Conservation (phyloP, 2,329 filamentous ascomycete species). For the Exserohilum turcica region DNA sequence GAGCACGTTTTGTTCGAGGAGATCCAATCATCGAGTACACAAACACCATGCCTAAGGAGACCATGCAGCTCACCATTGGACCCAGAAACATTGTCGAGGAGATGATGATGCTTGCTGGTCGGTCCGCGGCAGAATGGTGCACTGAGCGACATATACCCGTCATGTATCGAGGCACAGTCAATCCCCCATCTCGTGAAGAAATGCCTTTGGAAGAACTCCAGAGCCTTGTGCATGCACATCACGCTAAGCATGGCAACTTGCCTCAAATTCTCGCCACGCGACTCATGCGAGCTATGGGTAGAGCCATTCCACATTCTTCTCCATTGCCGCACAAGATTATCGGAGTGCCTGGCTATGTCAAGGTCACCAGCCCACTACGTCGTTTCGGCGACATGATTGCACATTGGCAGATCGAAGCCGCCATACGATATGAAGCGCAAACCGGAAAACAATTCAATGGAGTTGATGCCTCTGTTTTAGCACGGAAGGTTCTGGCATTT, state of each 20-base stretch:
- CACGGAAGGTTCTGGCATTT: conserved; percentile 59
- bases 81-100: conserved; percentile 43
- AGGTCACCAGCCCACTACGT: conserved; percentile 65
- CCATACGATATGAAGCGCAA: conserved; percentile 60
- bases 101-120: conserved; percentile 62
- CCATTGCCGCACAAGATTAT: conserved; percentile 58
- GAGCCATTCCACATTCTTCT: conserved; percentile 51
- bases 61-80: conserved; percentile 20
- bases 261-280: conserved; percentile 47
- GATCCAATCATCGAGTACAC: conserved; percentile 52
- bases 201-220: conserved; percentile 28
- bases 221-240: conserved; percentile 45
- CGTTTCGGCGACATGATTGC: conserved; percentile 65
- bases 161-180: conserved; percentile 54
- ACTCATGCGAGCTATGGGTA: conserved; percentile 51
- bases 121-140: conserved; percentile 59
- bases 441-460: conserved; percentile 51
- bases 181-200: conserved; percentile 18
- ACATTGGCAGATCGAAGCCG: conserved; percentile 69
- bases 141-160: conserved; percentile 57
- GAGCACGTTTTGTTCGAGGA: conserved; percentile 46
- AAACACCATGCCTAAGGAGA: conserved; percentile 6
- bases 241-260: conserved; percentile 43
- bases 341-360: conserved; percentile 60
- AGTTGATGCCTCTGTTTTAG: conserved; percentile 18